Evolutionary conservation across 2,329 filamentous ascomycete species (phyloP).

Genomic region (Plectosphaerella plurivora): DNA sequence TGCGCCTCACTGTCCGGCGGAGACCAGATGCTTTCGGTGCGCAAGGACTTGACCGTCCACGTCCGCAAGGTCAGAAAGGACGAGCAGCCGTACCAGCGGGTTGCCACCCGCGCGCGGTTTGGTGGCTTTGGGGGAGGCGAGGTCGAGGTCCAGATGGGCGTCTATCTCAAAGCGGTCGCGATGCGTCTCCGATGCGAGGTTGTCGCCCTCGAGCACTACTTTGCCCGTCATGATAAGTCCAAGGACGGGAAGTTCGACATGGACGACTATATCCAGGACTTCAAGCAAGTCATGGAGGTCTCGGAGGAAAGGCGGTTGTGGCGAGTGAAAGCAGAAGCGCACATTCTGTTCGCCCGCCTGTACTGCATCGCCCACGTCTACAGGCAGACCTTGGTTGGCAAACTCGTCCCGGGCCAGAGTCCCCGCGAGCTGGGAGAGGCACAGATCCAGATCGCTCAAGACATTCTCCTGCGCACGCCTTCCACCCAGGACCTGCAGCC

Average conservation of each 20-base stretch:
- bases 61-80: constrained; percentile 29
- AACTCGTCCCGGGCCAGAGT: background rate
- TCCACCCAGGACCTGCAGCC: constrained; percentile 28
- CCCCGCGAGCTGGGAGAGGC: constrained; percentile 1
- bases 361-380: constrained; percentile 34
- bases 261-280: constrained; percentile 33
- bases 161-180: constrained; percentile 33
- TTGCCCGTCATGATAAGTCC: constrained; percentile 26
- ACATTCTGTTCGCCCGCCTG: constrained; percentile 45
- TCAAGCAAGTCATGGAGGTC: constrained; percentile 25
- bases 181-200: constrained; percentile 46
- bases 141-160: constrained; percentile 25
- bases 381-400: background rate
- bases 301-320: constrained; percentile 21
- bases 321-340: constrained; percentile 43
- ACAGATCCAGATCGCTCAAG: constrained; percentile 14
- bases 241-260: constrained; percentile 19
- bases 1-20: constrained; percentile 4
- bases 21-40: too few species aligned
- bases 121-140: constrained; percentile 27
- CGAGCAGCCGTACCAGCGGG: constrained; percentile 45
- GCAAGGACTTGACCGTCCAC: too few species aligned
- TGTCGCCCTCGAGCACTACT: constrained; percentile 27
- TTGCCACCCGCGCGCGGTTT: constrained; percentile 38
- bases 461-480: constrained; percentile 11